Conservation (phyloP, 1,139 yeast species). For the Yamadazyma triangularis region DNA sequence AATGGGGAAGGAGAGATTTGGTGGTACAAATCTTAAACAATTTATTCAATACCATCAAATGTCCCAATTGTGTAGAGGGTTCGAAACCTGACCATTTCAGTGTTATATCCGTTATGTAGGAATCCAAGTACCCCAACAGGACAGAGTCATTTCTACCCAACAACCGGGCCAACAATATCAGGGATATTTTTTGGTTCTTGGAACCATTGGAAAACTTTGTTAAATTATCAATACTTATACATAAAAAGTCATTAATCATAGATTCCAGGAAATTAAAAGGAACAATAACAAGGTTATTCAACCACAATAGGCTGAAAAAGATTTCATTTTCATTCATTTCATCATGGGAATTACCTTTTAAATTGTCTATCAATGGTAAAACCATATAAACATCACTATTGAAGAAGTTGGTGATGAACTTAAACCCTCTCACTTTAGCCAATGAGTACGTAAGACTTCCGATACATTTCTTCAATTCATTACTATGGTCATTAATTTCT, state of each 20-base stretch:
- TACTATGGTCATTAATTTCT: background rate
- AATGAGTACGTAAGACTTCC: conserved; percentile 49
- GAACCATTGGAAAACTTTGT: conserved; percentile 20
- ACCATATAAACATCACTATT: conserved; percentile 56
- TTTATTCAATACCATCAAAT: conserved; percentile 35
- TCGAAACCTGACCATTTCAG: conserved; percentile 14
- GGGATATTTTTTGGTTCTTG: conserved; percentile 28
- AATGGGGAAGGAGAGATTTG: conserved; percentile 8
- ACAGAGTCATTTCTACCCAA: conserved; percentile 28
- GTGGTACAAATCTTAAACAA: conserved; percentile 23
- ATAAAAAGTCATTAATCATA: conserved; percentile 31
- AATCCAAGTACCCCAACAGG: conserved; percentile 11
- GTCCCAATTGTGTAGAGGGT: conserved; percentile 26
- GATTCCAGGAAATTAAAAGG: conserved; percentile 59
- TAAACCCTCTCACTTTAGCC: conserved; percentile 63
- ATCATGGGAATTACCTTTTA: too few relatives aligned
- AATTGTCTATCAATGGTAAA: conserved; percentile 25
- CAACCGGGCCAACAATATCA: conserved; percentile 35
- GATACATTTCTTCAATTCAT: conserved; percentile 6
- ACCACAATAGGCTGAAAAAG: conserved; percentile 67
- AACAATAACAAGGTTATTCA: conserved; percentile 59
- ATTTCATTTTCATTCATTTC: conserved; percentile 47
- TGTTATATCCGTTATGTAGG: conserved; percentile 14
- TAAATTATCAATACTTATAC: conserved; percentile 26
- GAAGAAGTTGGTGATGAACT: conserved; percentile 53